Percentiles rank a stretch among this genome's conserved stretches.
Evolutionary conservation across 169 alveolate genomes (phyloP).

Genomic region (Plasmodium coatneyi): DNA sequence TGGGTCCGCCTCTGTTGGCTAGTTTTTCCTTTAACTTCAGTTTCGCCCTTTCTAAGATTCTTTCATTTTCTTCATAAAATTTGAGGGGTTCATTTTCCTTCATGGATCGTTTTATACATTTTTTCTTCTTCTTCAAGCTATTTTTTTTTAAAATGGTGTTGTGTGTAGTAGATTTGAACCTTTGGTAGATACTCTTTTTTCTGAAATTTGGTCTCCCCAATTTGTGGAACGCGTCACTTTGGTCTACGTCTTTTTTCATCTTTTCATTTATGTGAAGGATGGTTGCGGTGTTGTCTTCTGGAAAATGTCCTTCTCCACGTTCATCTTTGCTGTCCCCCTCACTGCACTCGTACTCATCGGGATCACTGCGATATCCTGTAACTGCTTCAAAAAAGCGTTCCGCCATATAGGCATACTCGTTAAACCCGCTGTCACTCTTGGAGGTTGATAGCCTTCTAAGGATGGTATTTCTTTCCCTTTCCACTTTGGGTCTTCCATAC

Average conservation of each 20-base stretch:
- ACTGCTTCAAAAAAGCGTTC: conserved; percentile 60
- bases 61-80: neutral
- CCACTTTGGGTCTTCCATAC: conserved; percentile 71
- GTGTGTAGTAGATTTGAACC: conserved; percentile 32
- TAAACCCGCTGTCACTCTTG: conserved; percentile 59
- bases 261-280: conserved; percentile 14
- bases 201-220: conserved; percentile 57
- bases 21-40: conserved; percentile 29
- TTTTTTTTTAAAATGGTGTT: conserved; percentile 65
- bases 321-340: neutral
- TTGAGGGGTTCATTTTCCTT: conserved; percentile 10
- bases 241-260: conserved; percentile 28
- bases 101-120: conserved; percentile 7
- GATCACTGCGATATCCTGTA: conserved; percentile 63
- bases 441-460: conserved; percentile 40
- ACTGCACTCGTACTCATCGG: conserved; percentile 7
- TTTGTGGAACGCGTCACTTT: conserved; percentile 18
- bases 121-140: conserved; percentile 13
- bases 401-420: conserved; percentile 27
- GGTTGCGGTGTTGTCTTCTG: neutral
- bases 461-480: conserved; percentile 44
- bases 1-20: neutral
- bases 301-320: neutral
- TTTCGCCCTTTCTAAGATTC: conserved; percentile 31
- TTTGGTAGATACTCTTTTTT: conserved; percentile 13